Evolutionary conservation across 352 stramenopile genomes (phyloP), one percentile per base, ranked within the genome.

Genomic region (Blastocystis sp.): DNA sequence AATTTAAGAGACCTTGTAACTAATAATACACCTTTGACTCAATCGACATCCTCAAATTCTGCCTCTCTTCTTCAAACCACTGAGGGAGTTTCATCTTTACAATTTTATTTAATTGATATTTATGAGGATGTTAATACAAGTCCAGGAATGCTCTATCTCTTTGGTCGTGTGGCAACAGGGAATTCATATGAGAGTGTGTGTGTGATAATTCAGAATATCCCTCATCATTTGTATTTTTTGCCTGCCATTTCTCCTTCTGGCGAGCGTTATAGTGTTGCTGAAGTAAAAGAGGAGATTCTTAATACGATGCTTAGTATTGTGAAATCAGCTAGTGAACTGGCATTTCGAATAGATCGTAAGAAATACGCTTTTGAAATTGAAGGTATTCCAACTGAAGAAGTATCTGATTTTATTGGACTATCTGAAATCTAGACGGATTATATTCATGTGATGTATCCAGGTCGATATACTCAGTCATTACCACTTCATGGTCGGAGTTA

Each of bases 311-410:
- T 94, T 91, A 92, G 95, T 69, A 90, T 98, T 37, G 93, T 98
- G 80, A 95, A 96, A 62, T 93, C 93, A 30, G 95, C 95, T 57
- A 92, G 98, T 60, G 93, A 97, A 5, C 92, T 95, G n/a, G 92
- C 92, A 35, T 94, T 90, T 90, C 97, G 92, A 90, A 96, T 88
- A 90, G 95, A 66, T 76, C 88, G 9, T 54, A 95, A 97, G 48
- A 95, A 97, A 62, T 99, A 99, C 90, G 97, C 97, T 0, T 99
- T 99, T 90, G 96, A 98, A 54, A 93, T 98, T 68, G 92, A 93
- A 0, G 93, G 95, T 82, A 96, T 99, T 77, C 97, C 97, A 2
- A 93, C 96, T 17, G 92, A 92, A 30, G 94, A 66, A 22, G 51
- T 58, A 48, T 48, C 40, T 13, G 15, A 5, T 1, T 1, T 81